A percentile compares a stretch with the other conserved stretches of the same genome.
phyloP scores from a whole-genome alignment of 116 monocot genomes.

The Cymodocea nodosa region DNA sequence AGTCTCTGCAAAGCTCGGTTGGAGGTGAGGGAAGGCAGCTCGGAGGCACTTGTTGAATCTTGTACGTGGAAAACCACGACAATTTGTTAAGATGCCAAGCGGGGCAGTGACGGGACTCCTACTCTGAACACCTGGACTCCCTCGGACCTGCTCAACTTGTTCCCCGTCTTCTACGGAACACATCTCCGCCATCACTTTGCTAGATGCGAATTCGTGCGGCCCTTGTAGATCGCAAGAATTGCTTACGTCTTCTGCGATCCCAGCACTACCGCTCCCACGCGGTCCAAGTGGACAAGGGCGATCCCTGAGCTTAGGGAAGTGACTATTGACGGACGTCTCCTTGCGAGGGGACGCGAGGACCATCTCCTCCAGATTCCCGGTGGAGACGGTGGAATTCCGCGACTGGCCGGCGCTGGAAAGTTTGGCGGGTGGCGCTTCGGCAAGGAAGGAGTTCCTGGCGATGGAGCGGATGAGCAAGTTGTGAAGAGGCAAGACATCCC shows the following conservation, averaged over 20 bases:
- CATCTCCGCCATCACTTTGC: slow-evolving; percentile 61
- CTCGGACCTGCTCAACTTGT: slow-evolving; percentile 84
- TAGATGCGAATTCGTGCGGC: slow-evolving; percentile 49
- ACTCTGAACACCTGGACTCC: slow-evolving; percentile 77
- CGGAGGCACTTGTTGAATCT: slow-evolving; percentile 3
- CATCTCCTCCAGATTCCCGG: slow-evolving; percentile 25
- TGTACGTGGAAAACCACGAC: slow-evolving; percentile 14
- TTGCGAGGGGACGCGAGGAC: slow-evolving; percentile 28
- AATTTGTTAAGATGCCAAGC: slow-evolving; percentile 33
- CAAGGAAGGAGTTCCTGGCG: slow-evolving; percentile 50
- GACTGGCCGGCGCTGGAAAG: slow-evolving; percentile 51
- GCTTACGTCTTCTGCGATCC: slow-evolving; percentile 25
- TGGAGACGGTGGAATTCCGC: slow-evolving; percentile 27
- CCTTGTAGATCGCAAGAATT: slow-evolving; percentile 53
- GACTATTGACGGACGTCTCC: slow-evolving; percentile 35
- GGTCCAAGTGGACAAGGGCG: slow-evolving; percentile 57
- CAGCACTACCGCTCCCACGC: slow-evolving; percentile 30
- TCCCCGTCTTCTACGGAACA: slow-evolving; percentile 91
- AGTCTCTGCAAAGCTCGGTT: slow-evolving; percentile 8
- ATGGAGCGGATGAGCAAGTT: slow-evolving; percentile 70
- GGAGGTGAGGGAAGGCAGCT: slow-evolving; percentile 9
- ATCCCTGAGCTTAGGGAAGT: slow-evolving; percentile 31
- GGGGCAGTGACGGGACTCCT: slow-evolving; percentile 79
- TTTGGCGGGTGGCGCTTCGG: slow-evolving; percentile 34
- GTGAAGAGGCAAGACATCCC: slow-evolving; percentile 64